Base-by-base conservation (phyloP, 1,139 yeast genomes). In the Diutina ranongensis region DNA sequence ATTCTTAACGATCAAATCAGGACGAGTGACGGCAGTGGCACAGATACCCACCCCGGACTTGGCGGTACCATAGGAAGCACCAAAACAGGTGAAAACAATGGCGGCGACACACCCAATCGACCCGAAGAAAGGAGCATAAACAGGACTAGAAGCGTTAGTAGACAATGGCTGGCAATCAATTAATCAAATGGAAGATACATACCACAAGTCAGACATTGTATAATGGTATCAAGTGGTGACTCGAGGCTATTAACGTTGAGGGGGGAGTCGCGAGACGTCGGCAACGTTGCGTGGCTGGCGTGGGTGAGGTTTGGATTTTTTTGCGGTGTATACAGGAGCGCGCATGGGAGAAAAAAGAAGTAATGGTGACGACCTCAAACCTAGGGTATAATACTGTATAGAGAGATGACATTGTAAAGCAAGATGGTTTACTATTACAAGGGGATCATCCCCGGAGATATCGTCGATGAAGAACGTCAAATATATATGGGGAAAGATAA, bases 1-100 rank as follows among this genome's bases (percentile, higher is more conserved):
- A 67, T 80, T 83, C 68, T 78, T 84, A 55, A 88, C 94, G 69
- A 83, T 78, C 66, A 87, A 76, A 65, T 92, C 97, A 54, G 98
- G 98, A 78, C 97, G 85, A 65, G 92, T 75, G 52, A 89, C 96
- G 69, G 95, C 86, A 56, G 97, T 88, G 63, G 96, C 98, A 73
- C 97, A 88, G 63, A 94, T 89, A 80, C 99, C 98, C 53, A 92
- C 95, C 71, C 99, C 99, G 40, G 96, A 84, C 72, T 94, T 94
- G 61, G 99, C 99, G 55, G 98, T 94, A 74, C 98, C 99, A 66
- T 89, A 88, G 47, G 97, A 92, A 57, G 99, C 97, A 74, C 99
- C 99, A 60, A 89, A 84, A 68, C 96, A 87, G 66, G 98, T 92
- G 78, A 92, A 88, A 61, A 92, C 86, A 63, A 94, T 92, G 67